These are phyloP conservation scores for Aegilops bicornis DNA, from an alignment of 176 grass and related monocot species.

Conservation along the genomic window DNA sequence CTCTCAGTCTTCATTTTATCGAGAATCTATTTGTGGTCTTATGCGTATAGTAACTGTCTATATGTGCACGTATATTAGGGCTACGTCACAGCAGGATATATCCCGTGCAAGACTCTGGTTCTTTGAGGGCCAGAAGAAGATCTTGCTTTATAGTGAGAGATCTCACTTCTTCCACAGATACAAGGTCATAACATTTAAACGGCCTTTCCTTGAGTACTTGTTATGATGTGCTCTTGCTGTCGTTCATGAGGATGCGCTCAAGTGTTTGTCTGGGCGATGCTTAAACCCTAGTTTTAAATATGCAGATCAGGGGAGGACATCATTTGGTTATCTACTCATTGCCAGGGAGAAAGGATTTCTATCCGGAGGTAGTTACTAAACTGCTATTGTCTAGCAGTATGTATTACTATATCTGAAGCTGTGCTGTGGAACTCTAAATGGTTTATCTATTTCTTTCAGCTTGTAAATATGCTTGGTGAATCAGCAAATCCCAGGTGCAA, in stretches of 20 bases:
- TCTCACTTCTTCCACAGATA: conserved; percentile 98
- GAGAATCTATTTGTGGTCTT: not conserved
- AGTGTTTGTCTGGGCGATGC: not conserved
- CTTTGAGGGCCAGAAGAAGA: conserved; percentile 85
- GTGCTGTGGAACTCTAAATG: not conserved
- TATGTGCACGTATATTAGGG: conserved; percentile 38
- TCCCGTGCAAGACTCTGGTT: conserved; percentile 29
- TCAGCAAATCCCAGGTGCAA: conserved; percentile 59
- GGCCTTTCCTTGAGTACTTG: not conserved
- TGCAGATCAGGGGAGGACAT: conserved; percentile 71
- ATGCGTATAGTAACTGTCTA: conserved; percentile 30
- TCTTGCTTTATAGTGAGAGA: conserved; percentile 95
- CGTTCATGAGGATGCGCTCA: not conserved
- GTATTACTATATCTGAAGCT: not conserved
- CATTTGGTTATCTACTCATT: conserved; percentile 86
- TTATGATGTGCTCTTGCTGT: not conserved
- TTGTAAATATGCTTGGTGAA: conserved; percentile 86
- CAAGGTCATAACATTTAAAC: conserved; percentile 53
- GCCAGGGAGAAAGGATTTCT: conserved; percentile 82
- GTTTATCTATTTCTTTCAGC: conserved; percentile 32
- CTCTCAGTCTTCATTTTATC: not conserved
- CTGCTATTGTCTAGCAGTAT: not conserved
- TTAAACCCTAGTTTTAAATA: not conserved
- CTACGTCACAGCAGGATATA: conserved; percentile 80
- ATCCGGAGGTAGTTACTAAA: conserved; percentile 62